Percentiles rank a stretch among this genome's conserved stretches.
Conservation (phyloP, 305 asterid species). For the Nicotiana rustica region DNA sequence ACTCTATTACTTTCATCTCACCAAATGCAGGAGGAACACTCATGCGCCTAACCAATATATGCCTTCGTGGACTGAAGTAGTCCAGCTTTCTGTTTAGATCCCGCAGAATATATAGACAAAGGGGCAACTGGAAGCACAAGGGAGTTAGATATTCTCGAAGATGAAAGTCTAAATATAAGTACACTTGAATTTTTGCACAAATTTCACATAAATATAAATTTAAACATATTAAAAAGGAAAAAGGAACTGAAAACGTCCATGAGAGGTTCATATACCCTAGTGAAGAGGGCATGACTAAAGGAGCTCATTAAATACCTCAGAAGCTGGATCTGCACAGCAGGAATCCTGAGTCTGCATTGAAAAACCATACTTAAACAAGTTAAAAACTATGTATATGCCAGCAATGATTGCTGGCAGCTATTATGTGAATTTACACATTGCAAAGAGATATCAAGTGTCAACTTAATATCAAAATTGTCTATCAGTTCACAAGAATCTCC, state of each 20-base stretch:
- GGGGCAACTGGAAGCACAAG: constrained; percentile 66
- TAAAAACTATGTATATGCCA: background rate
- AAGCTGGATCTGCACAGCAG: constrained; percentile 81
- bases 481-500: constrained; percentile 16
- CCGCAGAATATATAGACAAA: constrained; percentile 77
- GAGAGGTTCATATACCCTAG: background rate
- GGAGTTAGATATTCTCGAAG: constrained; percentile 37
- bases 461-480: background rate
- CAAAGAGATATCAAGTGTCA: background rate
- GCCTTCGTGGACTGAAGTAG: constrained; percentile 57
- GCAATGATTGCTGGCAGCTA: background rate
- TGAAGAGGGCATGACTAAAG: constrained; percentile 25
- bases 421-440: constrained; percentile 18
- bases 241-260: background rate
- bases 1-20: constrained; percentile 53
- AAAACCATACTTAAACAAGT: constrained; percentile 35
- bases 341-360: constrained; percentile 67
- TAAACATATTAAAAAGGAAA: background rate
- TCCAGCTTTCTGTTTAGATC: constrained; percentile 84
- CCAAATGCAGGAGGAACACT: constrained; percentile 52
- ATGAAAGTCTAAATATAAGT: constrained; percentile 1
- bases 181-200: background rate
- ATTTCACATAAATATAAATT: constrained; percentile 11
- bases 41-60: constrained; percentile 47
- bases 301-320: constrained; percentile 56